Conservation (phyloP, 257 asterid species). For the Eustoma russellianum region DNA sequence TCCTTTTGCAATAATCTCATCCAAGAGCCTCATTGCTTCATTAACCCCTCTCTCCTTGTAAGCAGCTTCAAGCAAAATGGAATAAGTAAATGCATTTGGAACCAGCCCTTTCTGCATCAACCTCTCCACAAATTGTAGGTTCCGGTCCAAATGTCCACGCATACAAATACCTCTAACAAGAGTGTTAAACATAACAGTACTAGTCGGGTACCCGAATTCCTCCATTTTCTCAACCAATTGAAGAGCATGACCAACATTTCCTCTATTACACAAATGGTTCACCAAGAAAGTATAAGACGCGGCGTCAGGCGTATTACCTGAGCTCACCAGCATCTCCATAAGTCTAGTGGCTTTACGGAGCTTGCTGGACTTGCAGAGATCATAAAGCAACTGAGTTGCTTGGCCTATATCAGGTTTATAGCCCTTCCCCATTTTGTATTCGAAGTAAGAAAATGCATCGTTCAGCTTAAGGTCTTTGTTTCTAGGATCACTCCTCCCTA, state of each 20-base stretch:
- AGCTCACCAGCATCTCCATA: slow-evolving; percentile 71
- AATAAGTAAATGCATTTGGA: slow-evolving; percentile 79
- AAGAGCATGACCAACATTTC: slow-evolving; percentile 89
- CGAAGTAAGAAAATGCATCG: slow-evolving; percentile 68
- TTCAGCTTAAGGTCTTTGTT: slow-evolving; percentile 45
- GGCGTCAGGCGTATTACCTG: slow-evolving; percentile 63
- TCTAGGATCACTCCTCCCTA: slow-evolving; percentile 50
- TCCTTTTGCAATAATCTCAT: slow-evolving; percentile 56
- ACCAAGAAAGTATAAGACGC: slow-evolving; percentile 67
- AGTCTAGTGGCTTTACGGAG: slow-evolving; percentile 68
- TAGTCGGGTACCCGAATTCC: slow-evolving; percentile 58
- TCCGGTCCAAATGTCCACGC: slow-evolving; percentile 56
- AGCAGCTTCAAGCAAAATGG: slow-evolving; percentile 85
- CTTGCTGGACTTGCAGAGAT: slow-evolving; percentile 69
- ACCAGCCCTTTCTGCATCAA: slow-evolving; percentile 66
- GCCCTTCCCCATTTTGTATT: slow-evolving; percentile 70
- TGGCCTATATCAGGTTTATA: slow-evolving; percentile 54
- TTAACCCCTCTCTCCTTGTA: slow-evolving; percentile 76
- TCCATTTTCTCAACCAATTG: slow-evolving; percentile 84
- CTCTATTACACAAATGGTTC: slow-evolving; percentile 59
- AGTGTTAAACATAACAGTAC: slow-evolving; percentile 61
- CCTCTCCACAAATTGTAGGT: slow-evolving; percentile 55
- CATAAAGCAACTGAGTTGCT: slow-evolving; percentile 64
- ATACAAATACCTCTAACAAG: slow-evolving; percentile 76
- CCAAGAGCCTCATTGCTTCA: slow-evolving; percentile 64